Evolutionary conservation across 305 asterid species (phyloP).

Genomic region (Fraxinus albicans): DNA sequence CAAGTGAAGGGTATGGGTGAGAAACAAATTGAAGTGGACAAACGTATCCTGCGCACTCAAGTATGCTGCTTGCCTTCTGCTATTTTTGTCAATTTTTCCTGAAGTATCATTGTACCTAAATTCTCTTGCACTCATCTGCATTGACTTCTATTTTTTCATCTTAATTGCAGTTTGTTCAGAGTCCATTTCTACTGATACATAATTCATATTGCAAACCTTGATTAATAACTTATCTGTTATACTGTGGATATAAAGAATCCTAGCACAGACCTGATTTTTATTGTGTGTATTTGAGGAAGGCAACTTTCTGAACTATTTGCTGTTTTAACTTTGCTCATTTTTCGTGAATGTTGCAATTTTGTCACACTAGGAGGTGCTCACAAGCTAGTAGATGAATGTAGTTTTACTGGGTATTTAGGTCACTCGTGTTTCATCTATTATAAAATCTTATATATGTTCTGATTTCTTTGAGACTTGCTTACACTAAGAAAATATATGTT

Average conservation of each 20-base stretch:
- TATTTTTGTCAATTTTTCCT: conserved; percentile 3
- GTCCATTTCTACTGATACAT: background rate
- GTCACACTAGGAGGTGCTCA: background rate
- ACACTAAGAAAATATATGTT: background rate
- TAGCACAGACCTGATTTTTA: background rate
- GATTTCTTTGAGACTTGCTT: background rate
- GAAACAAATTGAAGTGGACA: conserved; percentile 97
- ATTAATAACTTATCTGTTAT: background rate
- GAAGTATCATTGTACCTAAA: background rate
- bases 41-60: conserved; percentile 92
- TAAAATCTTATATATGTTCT: background rate
- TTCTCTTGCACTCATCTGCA: background rate
- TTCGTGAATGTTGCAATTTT: background rate
- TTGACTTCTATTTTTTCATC: background rate
- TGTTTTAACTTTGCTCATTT: background rate
- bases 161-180: background rate
- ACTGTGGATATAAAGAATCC: background rate
- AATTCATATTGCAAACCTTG: background rate
- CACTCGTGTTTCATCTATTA: background rate
- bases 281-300: background rate
- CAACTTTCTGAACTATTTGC: background rate
- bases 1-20: conserved; percentile 99
- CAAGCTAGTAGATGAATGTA: conserved; percentile 6
- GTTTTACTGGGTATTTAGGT: conserved; percentile 10
- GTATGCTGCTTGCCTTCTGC: conserved; percentile 41